Conservation (phyloP, 345 rosid species). For the Hevea brasiliensis region DNA sequence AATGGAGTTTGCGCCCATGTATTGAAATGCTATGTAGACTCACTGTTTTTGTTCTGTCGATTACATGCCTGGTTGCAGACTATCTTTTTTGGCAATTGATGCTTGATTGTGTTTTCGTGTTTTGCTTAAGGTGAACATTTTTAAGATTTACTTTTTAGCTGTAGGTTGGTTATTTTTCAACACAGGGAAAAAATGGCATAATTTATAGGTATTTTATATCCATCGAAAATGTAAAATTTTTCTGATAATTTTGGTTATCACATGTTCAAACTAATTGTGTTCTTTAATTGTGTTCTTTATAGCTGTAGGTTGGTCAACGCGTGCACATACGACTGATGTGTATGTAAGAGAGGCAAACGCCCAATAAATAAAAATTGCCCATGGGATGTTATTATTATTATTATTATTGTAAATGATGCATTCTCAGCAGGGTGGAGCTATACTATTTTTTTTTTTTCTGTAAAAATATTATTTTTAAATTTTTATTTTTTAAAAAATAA, state of each 20-base stretch:
- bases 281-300: slow-evolving; percentile 10
- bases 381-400: too few species aligned
- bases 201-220: background rate
- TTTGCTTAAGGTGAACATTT: background rate
- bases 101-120: slow-evolving; percentile 10
- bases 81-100: background rate
- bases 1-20: slow-evolving; percentile 7
- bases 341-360: too few species aligned
- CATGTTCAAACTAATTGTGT: slow-evolving; percentile 3
- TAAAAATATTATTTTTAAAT: too few species aligned
- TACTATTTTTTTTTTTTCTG: too few species aligned
- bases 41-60: background rate
- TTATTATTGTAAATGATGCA: too few species aligned
- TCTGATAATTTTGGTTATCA: background rate
- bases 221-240: background rate
- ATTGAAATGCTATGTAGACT: background rate
- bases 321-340: too few species aligned
- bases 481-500: too few species aligned
- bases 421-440: too few species aligned
- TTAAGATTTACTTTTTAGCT: slow-evolving; percentile 8
- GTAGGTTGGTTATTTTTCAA: slow-evolving; percentile 14
- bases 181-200: background rate
- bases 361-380: too few species aligned
- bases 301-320: too few species aligned
- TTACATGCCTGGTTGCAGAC: background rate